phyloP scores from a whole-genome alignment of 441 rosid species.

The Populus trichocarpa region DNA sequence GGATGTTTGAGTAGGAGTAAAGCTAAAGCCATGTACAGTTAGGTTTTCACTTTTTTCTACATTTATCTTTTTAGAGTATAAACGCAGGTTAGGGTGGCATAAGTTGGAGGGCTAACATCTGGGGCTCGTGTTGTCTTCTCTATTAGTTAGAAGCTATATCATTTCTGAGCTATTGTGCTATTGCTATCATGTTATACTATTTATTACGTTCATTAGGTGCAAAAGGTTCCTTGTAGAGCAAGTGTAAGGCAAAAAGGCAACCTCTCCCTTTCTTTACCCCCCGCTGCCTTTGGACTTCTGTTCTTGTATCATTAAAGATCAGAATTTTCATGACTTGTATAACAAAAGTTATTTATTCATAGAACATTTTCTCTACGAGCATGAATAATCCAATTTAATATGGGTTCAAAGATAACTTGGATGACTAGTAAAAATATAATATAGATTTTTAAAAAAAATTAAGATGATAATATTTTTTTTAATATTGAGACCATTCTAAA shows the following conservation, averaged over 20 bases:
- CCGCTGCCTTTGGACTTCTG: background rate
- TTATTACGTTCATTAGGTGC: slow-evolving; percentile 12
- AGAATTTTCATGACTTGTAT: background rate
- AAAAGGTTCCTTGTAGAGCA: slow-evolving; percentile 5
- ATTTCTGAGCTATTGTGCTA: slow-evolving; percentile 8
- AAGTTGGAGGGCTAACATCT: slow-evolving; percentile 48
- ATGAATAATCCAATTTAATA: no score
- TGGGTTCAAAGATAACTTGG: no score
- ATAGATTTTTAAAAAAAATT: no score
- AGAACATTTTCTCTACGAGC: background rate
- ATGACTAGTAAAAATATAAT: no score
- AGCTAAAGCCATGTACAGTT: slow-evolving; percentile 56
- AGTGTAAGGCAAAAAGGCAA: background rate
- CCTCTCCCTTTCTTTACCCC: background rate
- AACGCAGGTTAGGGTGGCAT: slow-evolving; percentile 31
- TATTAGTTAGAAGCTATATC: slow-evolving; percentile 4
- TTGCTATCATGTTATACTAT: slow-evolving; percentile 13
- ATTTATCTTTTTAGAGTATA: background rate
- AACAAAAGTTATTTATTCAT: background rate
- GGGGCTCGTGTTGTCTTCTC: slow-evolving; percentile 17
- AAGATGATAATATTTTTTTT: no score
- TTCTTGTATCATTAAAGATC: background rate
- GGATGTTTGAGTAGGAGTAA: slow-evolving; percentile 74
- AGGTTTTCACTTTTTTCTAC: background rate
- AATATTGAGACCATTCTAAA: no score